Percentiles rank a stretch among this genome's conserved stretches.
phyloP scores from a whole-genome alignment of 805 yeast species.

The Candida stauntonica region DNA sequence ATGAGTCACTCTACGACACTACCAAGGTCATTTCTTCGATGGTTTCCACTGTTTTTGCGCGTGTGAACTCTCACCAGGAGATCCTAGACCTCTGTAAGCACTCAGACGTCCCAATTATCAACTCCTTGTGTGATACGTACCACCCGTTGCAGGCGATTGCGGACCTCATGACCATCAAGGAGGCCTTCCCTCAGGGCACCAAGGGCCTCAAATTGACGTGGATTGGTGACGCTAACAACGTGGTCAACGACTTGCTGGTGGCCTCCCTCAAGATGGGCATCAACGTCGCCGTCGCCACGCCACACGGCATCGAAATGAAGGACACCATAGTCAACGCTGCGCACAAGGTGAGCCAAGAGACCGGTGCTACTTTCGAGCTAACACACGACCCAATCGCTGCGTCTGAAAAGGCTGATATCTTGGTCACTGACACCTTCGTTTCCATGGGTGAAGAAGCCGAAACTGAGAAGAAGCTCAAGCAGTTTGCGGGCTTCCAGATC shows the following conservation, averaged over 20 bases:
- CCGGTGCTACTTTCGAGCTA: slow-evolving; percentile 49
- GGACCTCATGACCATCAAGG: slow-evolving; percentile 82
- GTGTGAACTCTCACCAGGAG: slow-evolving; percentile 83
- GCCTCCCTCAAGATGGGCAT: slow-evolving; percentile 86
- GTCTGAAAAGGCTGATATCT: slow-evolving; percentile 65
- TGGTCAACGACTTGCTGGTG: slow-evolving; percentile 85
- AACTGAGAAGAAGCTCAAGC: slow-evolving; percentile 62
- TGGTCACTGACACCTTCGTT: slow-evolving; percentile 95
- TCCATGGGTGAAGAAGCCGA: slow-evolving; percentile 97
- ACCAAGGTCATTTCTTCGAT: slow-evolving; percentile 87
- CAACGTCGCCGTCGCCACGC: slow-evolving; percentile 78
- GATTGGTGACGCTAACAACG: slow-evolving; percentile 97
- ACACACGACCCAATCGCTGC: slow-evolving; percentile 76
- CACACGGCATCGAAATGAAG: slow-evolving; percentile 65
- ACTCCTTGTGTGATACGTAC: slow-evolving; percentile 86
- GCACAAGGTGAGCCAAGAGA: slow-evolving; percentile 42
- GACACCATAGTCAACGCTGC: slow-evolving; percentile 51
- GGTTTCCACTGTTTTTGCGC: slow-evolving; percentile 97
- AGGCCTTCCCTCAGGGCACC: slow-evolving; percentile 51
- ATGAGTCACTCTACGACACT: slow-evolving; percentile 87
- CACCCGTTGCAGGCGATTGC: slow-evolving; percentile 97
- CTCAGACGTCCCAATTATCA: slow-evolving; percentile 87
- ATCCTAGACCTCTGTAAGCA: slow-evolving; percentile 72
- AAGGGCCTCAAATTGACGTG: slow-evolving; percentile 76
- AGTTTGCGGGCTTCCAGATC: slow-evolving; percentile 86